Evolutionary conservation across 2,329 filamentous ascomycete genomes (phyloP).

Genomic region (Nemania sp.): DNA sequence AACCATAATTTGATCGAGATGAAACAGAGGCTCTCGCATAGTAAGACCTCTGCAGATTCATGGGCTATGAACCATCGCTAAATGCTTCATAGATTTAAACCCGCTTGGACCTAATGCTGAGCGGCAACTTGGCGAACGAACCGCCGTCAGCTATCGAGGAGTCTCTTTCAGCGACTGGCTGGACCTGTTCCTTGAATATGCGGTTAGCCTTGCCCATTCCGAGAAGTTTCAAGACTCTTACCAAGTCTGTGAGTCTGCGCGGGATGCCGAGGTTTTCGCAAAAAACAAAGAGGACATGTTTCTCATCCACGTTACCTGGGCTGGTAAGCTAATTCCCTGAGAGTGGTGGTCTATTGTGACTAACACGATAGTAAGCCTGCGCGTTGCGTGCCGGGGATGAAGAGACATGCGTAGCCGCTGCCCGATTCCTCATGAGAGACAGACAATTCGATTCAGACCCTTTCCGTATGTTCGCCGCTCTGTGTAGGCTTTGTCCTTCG

Average conservation of each 20-base stretch:
- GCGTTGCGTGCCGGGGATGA: conserved; percentile 81
- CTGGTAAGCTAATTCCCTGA: conserved; percentile 52
- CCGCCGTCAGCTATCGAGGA: conserved; percentile 58
- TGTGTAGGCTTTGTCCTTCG: conserved; percentile 77
- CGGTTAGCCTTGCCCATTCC: conserved; percentile 71
- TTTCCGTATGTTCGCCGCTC: conserved; percentile 78
- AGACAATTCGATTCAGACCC: conserved; percentile 79
- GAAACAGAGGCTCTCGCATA: conserved; percentile 58
- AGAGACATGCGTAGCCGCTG: conserved; percentile 70
- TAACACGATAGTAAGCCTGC: conserved; percentile 61
- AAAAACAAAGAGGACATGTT: conserved; percentile 69
- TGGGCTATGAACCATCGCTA: conserved; percentile 16
- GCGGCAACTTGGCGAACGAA: conserved; percentile 33
- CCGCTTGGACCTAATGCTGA: conserved; percentile 39
- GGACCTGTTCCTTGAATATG: conserved; percentile 86
- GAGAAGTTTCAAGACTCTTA: conserved; percentile 75
- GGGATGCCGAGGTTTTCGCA: conserved; percentile 81
- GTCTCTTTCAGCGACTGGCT: conserved; percentile 86
- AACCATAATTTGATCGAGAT: conserved; percentile 55
- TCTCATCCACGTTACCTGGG: conserved; percentile 76
- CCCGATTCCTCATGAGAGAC: conserved; percentile 83
- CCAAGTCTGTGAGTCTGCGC: conserved; percentile 74
- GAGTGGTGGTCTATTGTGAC: conserved; percentile 6
- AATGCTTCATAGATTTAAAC: conserved; percentile 37
- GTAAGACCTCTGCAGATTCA: conserved; percentile 42